These are phyloP conservation scores for Plasmodium gonderi DNA, from an alignment of 169 alveolate genomes.

Conservation along the genomic window DNA sequence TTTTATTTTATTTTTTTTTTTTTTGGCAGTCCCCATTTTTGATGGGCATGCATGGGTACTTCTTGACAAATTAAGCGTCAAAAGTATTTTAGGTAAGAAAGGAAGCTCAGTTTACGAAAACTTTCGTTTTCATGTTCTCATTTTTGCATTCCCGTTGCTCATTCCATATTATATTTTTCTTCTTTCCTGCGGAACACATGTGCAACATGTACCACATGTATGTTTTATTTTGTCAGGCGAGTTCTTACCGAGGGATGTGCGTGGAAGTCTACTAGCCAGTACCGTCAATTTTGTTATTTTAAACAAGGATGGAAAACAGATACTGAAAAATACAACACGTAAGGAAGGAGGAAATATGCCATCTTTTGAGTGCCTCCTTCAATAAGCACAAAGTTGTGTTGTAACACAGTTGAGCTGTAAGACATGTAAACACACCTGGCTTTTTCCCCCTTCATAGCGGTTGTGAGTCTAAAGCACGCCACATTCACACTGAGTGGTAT, in stretches of 20 bases:
- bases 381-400: background rate
- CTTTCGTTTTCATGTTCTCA: background rate
- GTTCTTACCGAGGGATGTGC: constrained; percentile 32
- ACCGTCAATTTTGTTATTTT: constrained; percentile 21
- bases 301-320: constrained; percentile 36
- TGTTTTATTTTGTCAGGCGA: constrained; percentile 6
- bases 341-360: background rate
- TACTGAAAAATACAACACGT: constrained; percentile 43
- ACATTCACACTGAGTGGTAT: constrained; percentile 45
- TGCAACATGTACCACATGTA: background rate
- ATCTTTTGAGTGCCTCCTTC: background rate
- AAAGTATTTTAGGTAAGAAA: constrained; percentile 53
- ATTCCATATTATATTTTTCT: background rate
- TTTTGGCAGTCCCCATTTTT: constrained; percentile 41
- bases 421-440: background rate
- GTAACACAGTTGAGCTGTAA: background rate
- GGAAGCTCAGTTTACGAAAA: background rate
- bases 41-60: constrained; percentile 65
- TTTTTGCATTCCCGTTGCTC: background rate
- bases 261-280: constrained; percentile 30
- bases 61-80: constrained; percentile 44
- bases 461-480: constrained; percentile 41
- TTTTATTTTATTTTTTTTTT: background rate
- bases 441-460: constrained; percentile 8
- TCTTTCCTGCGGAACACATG: background rate